Base-by-base conservation (phyloP, 257 asterid species). In the Ophiorrhiza pumila region DNA sequence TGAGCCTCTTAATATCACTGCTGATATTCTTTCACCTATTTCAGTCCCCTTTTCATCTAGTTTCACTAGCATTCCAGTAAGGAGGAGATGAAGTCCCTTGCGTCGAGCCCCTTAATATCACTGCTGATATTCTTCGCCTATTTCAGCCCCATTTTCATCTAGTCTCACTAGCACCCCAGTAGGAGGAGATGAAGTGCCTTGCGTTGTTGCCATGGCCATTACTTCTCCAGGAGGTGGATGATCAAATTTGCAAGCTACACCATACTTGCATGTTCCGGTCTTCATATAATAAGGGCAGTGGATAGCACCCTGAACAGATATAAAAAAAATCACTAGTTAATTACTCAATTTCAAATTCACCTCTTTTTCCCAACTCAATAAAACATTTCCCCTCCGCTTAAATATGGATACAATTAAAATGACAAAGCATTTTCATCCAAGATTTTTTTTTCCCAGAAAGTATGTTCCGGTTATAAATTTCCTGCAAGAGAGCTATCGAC, bases 221-320 rank as follows among this genome's bases (percentile, higher is more conserved):
- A 91, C 96, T 87, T 89, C 97, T 32, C 92, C 96, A 4, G 96
- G 98, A 71, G 98, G 95, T 15, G 98, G 97, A 81, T 93, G 97
- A 69, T 93, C 96, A 76, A 93, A 93, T 86, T 65, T 93, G 88
- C 98, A 93, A 6, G 92, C 86, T n/a, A 86, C 83, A 60, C 96
- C 95, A 46, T 83, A 91, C 84, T 91, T 93, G 92, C 98, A 93
- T 37, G 91, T 85, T 72, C 98, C 91, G 0, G 98, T 93, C 89
- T 93, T 93, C 98, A 91, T 93, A 72, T 93, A 93, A 81, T 87
- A 93, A 7, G 98, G 98, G 67, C 98, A 93, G 81, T 88, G 88
- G 75, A 88, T 82, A 47, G 97, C 89, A 68, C 97, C 98, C 98
- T 93, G 76, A 57, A 72, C 65, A 69, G 55, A 41, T 77, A 58